Evolutionary conservation across 140 eudicot genomes (phyloP).

Genomic region (Bidens hawaiensis): DNA sequence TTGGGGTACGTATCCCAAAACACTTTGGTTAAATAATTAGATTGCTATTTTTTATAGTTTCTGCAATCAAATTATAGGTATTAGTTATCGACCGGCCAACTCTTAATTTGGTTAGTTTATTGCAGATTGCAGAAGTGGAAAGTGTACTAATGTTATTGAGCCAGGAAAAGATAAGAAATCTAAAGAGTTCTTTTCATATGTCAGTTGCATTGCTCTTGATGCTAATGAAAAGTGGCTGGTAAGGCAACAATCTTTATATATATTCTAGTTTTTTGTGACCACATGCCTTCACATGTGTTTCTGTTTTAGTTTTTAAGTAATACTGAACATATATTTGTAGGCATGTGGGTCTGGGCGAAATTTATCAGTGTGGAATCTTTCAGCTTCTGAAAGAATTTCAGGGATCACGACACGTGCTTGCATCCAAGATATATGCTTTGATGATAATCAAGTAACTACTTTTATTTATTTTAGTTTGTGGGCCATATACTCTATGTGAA

Average conservation of each 20-base stretch:
- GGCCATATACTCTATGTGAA: neutral
- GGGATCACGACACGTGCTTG: slow-evolving; percentile 44
- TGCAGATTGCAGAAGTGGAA: slow-evolving; percentile 83
- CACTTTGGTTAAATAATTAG: neutral
- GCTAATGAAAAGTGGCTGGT: slow-evolving; percentile 98
- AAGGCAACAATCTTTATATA: slow-evolving; percentile 21
- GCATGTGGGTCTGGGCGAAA: slow-evolving; percentile 79
- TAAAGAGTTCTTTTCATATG: slow-evolving; percentile 38
- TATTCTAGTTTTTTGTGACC: neutral
- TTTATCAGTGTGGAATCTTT: slow-evolving; percentile 83
- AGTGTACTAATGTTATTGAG: slow-evolving; percentile 55
- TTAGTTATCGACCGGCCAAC: neutral
- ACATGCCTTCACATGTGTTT: neutral
- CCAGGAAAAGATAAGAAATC: slow-evolving; percentile 46
- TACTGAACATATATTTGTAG: slow-evolving; percentile 28
- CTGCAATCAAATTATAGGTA: no score
- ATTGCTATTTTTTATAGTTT: no score
- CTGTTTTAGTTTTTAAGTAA: neutral
- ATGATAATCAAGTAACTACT: slow-evolving; percentile 70
- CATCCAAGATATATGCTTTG: slow-evolving; percentile 75
- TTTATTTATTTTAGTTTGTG: neutral
- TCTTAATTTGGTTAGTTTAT: slow-evolving; percentile 14
- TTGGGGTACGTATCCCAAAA: slow-evolving; percentile 60
- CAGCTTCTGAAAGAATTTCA: slow-evolving; percentile 74
- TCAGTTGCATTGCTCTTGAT: slow-evolving; percentile 93